Conservation (phyloP, 202 grass and related monocot species). For the Carex arenaria region DNA sequence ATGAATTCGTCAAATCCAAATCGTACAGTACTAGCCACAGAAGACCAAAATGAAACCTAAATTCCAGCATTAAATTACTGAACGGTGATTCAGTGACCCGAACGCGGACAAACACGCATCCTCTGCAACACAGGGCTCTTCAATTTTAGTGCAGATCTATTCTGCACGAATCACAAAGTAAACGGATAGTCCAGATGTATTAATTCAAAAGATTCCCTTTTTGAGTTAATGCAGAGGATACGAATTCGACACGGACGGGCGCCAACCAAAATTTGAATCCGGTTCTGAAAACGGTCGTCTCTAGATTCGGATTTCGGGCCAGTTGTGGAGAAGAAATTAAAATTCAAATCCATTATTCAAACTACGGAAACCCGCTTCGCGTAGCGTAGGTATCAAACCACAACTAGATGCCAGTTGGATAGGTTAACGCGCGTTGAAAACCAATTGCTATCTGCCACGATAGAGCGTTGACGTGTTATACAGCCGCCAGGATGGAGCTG, state of each 20-base stretch:
- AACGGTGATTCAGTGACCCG: neutral
- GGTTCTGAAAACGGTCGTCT: neutral
- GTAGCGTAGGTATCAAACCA: neutral
- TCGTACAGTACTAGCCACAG: neutral
- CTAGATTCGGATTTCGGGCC: neutral
- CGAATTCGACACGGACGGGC: neutral
- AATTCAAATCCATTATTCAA: slow-evolving; percentile 7
- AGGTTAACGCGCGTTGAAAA: neutral
- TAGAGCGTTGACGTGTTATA: slow-evolving; percentile 27
- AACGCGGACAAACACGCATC: neutral
- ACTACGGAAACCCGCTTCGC: neutral
- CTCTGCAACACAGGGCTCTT: too few relatives aligned
- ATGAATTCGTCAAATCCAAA: neutral
- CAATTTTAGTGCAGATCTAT: too few relatives aligned
- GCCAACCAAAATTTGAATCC: neutral
- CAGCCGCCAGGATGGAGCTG: slow-evolving; percentile 44
- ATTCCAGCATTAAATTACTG: slow-evolving; percentile 8
- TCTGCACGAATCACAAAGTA: too few relatives aligned
- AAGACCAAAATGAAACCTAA: neutral
- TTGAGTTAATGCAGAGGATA: too few relatives aligned
- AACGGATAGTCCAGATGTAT: too few relatives aligned
- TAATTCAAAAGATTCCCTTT: too few relatives aligned
- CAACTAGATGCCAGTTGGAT: neutral
- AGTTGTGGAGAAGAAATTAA: neutral
- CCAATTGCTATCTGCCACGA: slow-evolving; percentile 28